phyloP scores from a whole-genome alignment of 192 early-diverging fungal genomes.

The Entophlyctis luteolus region DNA sequence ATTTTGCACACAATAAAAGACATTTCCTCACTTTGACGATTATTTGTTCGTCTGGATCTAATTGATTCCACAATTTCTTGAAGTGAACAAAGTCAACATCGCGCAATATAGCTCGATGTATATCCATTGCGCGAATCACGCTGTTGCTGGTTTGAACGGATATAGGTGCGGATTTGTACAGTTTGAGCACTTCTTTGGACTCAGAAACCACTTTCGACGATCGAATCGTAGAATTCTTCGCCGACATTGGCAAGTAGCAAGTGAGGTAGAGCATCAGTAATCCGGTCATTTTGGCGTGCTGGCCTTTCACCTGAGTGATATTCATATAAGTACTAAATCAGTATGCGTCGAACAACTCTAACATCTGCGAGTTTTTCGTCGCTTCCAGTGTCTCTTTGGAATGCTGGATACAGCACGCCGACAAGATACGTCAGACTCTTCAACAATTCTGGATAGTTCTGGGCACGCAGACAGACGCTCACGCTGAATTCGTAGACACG shows the following conservation, averaged over 20 bases:
- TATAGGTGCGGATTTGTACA: background rate
- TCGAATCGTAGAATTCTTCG: background rate
- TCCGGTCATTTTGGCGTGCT: constrained; percentile 1
- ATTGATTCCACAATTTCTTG: background rate
- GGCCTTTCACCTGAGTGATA: too few relatives aligned
- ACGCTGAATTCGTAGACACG: constrained; percentile 38
- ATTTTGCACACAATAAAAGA: too few relatives aligned
- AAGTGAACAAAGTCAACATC: background rate
- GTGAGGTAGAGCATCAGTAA: background rate
- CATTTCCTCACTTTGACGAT: background rate
- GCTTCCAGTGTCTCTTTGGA: too few relatives aligned
- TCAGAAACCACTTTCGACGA: too few relatives aligned
- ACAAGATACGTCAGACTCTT: constrained; percentile 33
- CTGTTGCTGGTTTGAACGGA: background rate
- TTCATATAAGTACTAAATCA: too few relatives aligned
- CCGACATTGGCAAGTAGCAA: background rate
- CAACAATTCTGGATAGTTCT: constrained; percentile 38
- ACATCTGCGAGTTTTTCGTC: too few relatives aligned
- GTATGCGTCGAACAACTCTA: too few relatives aligned
- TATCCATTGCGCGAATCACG: background rate
- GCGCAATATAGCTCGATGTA: background rate
- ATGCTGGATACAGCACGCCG: constrained; percentile 30
- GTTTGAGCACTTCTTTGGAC: background rate
- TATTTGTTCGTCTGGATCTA: background rate
- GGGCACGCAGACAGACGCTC: constrained; percentile 22